These are phyloP conservation scores for Populus hybrid DNA, from an alignment of 441 rosid species.

Conservation along the genomic window DNA sequence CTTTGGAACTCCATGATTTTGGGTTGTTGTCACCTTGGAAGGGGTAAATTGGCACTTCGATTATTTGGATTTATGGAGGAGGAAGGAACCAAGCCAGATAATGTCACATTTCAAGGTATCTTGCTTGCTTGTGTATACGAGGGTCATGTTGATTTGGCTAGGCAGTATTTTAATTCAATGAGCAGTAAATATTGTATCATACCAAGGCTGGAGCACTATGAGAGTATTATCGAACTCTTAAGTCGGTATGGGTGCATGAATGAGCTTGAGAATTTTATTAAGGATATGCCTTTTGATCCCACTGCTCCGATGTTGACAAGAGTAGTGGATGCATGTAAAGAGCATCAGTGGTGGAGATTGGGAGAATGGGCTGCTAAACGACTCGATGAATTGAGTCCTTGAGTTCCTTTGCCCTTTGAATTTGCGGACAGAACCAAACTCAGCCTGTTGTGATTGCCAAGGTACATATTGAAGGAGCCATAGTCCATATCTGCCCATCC, in stretches of 20 bases:
- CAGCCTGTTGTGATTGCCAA: background rate
- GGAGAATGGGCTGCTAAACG: constrained; percentile 59
- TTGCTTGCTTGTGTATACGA: constrained; percentile 61
- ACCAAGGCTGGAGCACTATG: constrained; percentile 75
- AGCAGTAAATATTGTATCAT: constrained; percentile 39
- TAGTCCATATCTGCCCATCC: background rate
- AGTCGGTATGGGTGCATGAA: constrained; percentile 37
- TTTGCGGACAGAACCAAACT: background rate
- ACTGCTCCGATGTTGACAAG: constrained; percentile 49
- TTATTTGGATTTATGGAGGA: constrained; percentile 51
- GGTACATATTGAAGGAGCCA: background rate
- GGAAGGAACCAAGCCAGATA: constrained; percentile 67
- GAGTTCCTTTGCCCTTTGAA: constrained; percentile 16
- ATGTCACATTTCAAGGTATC: constrained; percentile 58
- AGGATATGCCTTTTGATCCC: constrained; percentile 62
- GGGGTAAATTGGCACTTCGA: constrained; percentile 50
- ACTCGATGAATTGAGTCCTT: constrained; percentile 32
- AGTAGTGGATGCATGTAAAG: constrained; percentile 46
- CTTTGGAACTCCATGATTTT: constrained; percentile 73
- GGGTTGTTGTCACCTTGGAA: constrained; percentile 63
- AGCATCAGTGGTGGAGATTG: constrained; percentile 36
- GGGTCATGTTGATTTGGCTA: constrained; percentile 46
- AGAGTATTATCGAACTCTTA: constrained; percentile 67
- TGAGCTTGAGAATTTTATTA: constrained; percentile 63
- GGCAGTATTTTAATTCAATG: constrained; percentile 54